Evolutionary conservation across 345 rosid genomes (phyloP).

Genomic region (Boechera divaricarpa): DNA sequence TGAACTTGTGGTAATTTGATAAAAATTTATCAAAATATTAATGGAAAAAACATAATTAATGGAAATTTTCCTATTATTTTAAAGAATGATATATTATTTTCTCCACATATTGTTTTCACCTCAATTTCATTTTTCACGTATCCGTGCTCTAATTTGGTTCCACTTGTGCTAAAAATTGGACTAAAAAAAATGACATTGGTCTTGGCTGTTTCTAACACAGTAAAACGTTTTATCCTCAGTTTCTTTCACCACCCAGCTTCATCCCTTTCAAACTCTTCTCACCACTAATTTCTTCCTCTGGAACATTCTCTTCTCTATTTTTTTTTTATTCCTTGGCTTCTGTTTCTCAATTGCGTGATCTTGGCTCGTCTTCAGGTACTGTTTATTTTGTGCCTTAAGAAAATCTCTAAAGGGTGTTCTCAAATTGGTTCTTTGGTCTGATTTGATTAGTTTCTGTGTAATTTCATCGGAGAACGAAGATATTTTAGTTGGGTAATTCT

Average conservation of each 20-base stretch:
- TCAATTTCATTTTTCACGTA: neutral
- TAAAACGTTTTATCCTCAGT: conserved; percentile 32
- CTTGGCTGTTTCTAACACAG: conserved; percentile 10
- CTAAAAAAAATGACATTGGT: neutral
- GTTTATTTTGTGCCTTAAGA: neutral
- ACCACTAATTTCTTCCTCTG: conserved; percentile 51
- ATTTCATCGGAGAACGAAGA: neutral
- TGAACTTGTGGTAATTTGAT: no score
- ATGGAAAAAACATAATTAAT: neutral
- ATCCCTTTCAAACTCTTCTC: conserved; percentile 44
- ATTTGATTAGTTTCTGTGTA: neutral
- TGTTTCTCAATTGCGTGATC: conserved; percentile 31
- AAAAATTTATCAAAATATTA: neutral
- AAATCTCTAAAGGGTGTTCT: neutral
- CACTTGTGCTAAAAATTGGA: neutral
- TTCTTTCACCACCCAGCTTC: neutral
- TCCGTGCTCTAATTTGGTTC: conserved; percentile 22
- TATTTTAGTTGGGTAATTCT: conserved; percentile 1
- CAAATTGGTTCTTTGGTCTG: conserved; percentile 19
- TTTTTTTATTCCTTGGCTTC: conserved; percentile 23
- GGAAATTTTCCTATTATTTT: neutral
- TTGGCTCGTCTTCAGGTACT: conserved; percentile 32
- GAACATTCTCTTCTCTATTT: conserved; percentile 44
- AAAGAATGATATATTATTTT: no score
- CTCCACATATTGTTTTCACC: neutral